These are phyloP conservation scores for Limtongia smithiae DNA, from an alignment of 805 yeast species.

Conservation along the genomic window DNA sequence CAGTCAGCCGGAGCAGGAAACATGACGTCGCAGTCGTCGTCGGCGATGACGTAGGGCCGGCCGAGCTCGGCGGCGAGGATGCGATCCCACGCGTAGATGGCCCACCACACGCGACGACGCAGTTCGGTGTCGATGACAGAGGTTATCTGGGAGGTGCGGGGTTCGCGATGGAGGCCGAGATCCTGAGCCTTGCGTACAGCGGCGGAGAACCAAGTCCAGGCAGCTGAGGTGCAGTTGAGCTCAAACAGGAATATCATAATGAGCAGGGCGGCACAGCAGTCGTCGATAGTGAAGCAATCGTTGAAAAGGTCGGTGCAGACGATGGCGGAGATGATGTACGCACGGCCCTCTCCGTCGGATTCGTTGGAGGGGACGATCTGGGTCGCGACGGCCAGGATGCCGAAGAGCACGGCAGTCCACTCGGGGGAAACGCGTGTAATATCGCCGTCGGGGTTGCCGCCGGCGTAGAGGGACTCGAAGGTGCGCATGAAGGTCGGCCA, in stretches of 20 bases:
- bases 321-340: constrained; percentile 10
- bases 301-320: constrained; percentile 20
- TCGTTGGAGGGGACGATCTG: constrained; percentile 27
- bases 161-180: constrained; percentile 22
- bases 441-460: constrained; percentile 5
- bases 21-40: constrained; percentile 24
- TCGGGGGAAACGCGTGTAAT: constrained; percentile 12
- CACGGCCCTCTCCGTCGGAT: constrained; percentile 11
- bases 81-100: constrained; percentile 31
- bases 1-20: constrained; percentile 27
- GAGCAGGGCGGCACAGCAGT: constrained; percentile 28
- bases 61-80: constrained; percentile 27
- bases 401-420: constrained; percentile 29
- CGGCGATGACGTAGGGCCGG: constrained; percentile 17
- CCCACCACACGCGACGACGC: constrained; percentile 32
- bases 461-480: constrained; percentile 21
- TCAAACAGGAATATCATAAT: constrained; percentile 29
- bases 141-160: neutral
- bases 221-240: constrained; percentile 27
- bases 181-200: constrained; percentile 28
- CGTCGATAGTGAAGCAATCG: constrained; percentile 25
- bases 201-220: constrained; percentile 31
- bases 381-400: constrained; percentile 32
- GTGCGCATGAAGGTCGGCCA: constrained; percentile 30
- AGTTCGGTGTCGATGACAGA: constrained; percentile 17